Evolutionary conservation across 78 protist genomes (phyloP), one percentile per base, ranked within the genome.

Genomic region (Paulinella micropora): DNA sequence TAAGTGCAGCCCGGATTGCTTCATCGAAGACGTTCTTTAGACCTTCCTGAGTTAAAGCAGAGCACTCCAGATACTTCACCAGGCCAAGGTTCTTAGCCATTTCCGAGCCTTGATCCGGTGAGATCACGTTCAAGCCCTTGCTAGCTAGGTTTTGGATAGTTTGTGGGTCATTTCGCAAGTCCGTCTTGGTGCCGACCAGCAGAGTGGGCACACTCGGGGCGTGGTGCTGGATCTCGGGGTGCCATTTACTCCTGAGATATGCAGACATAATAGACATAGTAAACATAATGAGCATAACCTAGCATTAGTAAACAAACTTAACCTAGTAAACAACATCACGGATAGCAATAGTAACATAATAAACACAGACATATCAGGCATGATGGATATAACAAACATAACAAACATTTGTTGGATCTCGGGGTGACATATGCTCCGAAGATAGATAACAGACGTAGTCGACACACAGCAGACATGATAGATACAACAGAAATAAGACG

Each of bases 161-260:
- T 35, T 1, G 1, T 0, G 31, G 41, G 41, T 95, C 97, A 37
- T 90, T 86, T 2, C 95, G 91, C 89, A 95, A 81, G 86, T 95
- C 97, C 88, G 88, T 79, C 88, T 95, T 96, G 31, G 98, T 96
- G 34, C 96, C 98, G 0, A 96, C 97, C 1, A 96, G 94, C 1
- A 96, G 89, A 6, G 94, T 90, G 23, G 96, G 96, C 0, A 34
- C 82, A 83, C 92, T 94, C 4, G 97, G 96, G 34, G 94, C 91
- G 88, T 95, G 93, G 90, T 96, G 97, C 32, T 83, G 73, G 73
- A 96, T 90, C 90, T 96, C 98, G 40, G 96, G 96, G 37, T 39
- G 88, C 97, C 89, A 90, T 83, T 92, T 92, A 23, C 67, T 87
- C n/a, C n/a, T n/a, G n/a, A n/a, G n/a, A n/a, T n/a, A n/a, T n/a